Conservation (phyloP, 257 asterid genomes). For the Rehmannia glutinosa region DNA sequence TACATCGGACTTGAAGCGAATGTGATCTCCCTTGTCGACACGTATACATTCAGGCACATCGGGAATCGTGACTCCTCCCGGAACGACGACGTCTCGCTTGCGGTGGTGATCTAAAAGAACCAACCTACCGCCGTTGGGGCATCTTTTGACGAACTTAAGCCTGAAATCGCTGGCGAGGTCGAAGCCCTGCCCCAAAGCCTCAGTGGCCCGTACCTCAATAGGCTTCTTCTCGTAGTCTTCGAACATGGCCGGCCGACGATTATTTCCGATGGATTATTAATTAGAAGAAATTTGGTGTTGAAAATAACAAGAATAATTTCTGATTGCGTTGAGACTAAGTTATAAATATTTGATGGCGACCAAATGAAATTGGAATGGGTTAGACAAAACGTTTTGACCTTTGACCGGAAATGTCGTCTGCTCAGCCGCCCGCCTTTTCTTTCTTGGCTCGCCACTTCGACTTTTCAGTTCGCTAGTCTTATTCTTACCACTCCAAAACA, state of each 20-base stretch:
- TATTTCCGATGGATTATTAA: neutral
- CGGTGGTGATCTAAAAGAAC: slow-evolving; percentile 52
- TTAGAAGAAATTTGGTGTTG: neutral
- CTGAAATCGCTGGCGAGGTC: slow-evolving; percentile 98
- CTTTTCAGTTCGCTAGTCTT: neutral
- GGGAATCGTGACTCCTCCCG: slow-evolving; percentile 64
- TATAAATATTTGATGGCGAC: neutral
- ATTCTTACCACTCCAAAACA: no score
- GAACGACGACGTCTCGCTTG: slow-evolving; percentile 64
- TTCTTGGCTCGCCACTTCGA: neutral
- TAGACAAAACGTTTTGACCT: neutral
- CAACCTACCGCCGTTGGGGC: slow-evolving; percentile 62
- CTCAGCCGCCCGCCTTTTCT: neutral
- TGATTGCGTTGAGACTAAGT: neutral
- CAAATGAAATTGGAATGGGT: neutral
- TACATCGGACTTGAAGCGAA: slow-evolving; percentile 93
- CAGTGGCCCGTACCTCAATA: slow-evolving; percentile 67
- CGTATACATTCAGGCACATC: slow-evolving; percentile 76
- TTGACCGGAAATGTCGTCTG: slow-evolving; percentile 8
- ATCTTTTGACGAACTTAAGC: slow-evolving; percentile 73
- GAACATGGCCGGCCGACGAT: slow-evolving; percentile 31
- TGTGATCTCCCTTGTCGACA: slow-evolving; percentile 87
- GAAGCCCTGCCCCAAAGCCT: slow-evolving; percentile 87
- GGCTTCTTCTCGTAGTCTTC: slow-evolving; percentile 46
- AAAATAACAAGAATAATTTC: neutral